Evolutionary conservation across 352 stramenopile species (phyloP).

Genomic region (Phytopythium kandeliae): DNA sequence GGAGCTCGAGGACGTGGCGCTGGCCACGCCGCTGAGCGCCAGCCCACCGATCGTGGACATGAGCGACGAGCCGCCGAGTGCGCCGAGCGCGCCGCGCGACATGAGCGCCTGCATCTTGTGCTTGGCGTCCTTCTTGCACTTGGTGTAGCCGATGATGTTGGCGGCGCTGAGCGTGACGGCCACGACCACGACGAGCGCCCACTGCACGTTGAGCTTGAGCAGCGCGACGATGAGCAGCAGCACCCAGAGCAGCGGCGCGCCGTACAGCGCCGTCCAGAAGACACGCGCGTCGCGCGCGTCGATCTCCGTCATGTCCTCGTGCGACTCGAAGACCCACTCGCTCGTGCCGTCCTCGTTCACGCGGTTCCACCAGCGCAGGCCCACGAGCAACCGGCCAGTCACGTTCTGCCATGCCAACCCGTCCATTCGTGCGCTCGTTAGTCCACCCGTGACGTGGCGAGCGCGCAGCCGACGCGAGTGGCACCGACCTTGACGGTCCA

Average conservation of each 20-base stretch:
- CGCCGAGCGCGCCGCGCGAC: constrained; percentile 65
- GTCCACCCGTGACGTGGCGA: too few relatives aligned
- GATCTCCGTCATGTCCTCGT: constrained; percentile 89
- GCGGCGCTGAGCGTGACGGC: constrained; percentile 89
- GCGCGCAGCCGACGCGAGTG: too few relatives aligned
- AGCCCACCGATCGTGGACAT: constrained; percentile 74
- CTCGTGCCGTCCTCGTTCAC: constrained; percentile 93
- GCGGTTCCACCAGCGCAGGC: constrained; percentile 97
- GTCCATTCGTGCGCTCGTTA: too few relatives aligned
- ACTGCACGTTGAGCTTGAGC: constrained; percentile 93
- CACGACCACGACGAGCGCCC: constrained; percentile 91
- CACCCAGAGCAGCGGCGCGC: constrained; percentile 88
- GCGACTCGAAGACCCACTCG: constrained; percentile 96
- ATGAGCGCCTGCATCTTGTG: constrained; percentile 83
- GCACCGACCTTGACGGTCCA: constrained; percentile 93
- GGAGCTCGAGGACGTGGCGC: constrained; percentile 6
- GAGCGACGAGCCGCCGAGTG: constrained; percentile 59
- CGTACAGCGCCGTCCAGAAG: constrained; percentile 97
- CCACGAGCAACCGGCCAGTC: constrained; percentile 86
- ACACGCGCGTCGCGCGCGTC: constrained; percentile 87
- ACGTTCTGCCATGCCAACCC: constrained; percentile 81
- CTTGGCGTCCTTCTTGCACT: constrained; percentile 91
- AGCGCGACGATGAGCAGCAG: constrained; percentile 90
- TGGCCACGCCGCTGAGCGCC: constrained; percentile 34
- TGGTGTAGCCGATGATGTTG: constrained; percentile 99